These are phyloP conservation scores for Ogataea salicorniae DNA, from an alignment of 805 yeast genomes.

Conservation along the genomic window DNA sequence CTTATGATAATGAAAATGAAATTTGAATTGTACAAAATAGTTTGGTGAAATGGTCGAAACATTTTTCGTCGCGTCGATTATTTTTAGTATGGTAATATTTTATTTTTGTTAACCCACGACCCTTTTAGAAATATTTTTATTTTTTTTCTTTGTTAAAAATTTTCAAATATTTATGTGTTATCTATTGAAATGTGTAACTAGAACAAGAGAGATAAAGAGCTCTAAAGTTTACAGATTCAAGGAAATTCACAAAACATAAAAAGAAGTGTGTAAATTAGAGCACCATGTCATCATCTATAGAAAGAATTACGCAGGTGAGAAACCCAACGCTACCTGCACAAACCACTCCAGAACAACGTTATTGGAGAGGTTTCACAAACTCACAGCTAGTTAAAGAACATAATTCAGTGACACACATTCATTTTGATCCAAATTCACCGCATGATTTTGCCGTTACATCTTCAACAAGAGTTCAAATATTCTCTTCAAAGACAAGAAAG, in stretches of 20 bases:
- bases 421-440: conserved; percentile 81
- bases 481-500: conserved; percentile 90
- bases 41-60: too few relatives aligned
- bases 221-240: background rate
- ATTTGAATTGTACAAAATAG: background rate
- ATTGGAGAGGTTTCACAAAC: conserved; percentile 81
- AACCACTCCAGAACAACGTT: conserved; percentile 88
- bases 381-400: conserved; percentile 92
- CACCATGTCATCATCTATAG: conserved; percentile 70
- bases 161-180: too few relatives aligned
- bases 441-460: conserved; percentile 92
- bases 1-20: background rate
- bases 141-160: too few relatives aligned
- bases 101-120: too few relatives aligned
- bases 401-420: conserved; percentile 82
- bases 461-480: conserved; percentile 85
- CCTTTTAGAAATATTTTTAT: too few relatives aligned
- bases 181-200: too few relatives aligned
- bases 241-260: background rate
- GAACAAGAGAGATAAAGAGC: background rate
- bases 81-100: too few relatives aligned
- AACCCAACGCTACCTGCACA: conserved; percentile 76
- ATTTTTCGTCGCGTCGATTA: too few relatives aligned
- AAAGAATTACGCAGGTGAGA: conserved; percentile 59
- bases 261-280: background rate